phyloP scores from a whole-genome alignment of 2,329 filamentous ascomycete genomes.

The Colletotrichum scovillei region DNA sequence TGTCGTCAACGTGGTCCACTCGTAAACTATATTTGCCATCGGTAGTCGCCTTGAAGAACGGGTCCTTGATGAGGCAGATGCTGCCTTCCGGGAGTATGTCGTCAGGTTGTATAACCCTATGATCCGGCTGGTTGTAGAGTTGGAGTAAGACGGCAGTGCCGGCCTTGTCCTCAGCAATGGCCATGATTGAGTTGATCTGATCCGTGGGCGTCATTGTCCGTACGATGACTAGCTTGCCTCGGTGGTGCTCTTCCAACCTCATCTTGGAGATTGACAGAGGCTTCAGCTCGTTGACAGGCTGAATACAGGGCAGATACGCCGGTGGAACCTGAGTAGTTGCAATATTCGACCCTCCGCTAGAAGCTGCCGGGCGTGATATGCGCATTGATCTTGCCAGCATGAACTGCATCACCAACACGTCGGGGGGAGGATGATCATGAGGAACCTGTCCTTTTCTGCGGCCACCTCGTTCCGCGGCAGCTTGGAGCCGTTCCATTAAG shows the following conservation, averaged over 20 bases:
- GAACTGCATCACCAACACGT: neutral
- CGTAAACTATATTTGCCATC: conserved; percentile 56
- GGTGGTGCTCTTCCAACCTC: conserved; percentile 45
- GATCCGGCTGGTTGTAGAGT: conserved; percentile 55
- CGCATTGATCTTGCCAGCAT: neutral
- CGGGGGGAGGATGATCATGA: neutral
- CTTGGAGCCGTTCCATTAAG: neutral
- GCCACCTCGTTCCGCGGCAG: neutral
- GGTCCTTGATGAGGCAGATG: conserved; percentile 63
- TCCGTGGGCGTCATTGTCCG: conserved; percentile 37
- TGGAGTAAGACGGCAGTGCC: conserved; percentile 49
- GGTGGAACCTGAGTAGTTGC: conserved; percentile 13
- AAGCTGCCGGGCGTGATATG: neutral
- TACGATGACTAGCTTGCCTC: conserved; percentile 37
- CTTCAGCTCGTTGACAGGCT: conserved; percentile 22
- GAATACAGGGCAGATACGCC: conserved; percentile 41
- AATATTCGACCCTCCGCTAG: neutral
- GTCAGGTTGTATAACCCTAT: conserved; percentile 44
- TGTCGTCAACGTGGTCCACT: conserved; percentile 64
- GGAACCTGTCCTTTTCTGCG: neutral
- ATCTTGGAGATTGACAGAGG: conserved; percentile 43
- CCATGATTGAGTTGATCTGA: conserved; percentile 37
- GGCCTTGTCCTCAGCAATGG: conserved; percentile 53
- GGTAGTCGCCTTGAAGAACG: conserved; percentile 57
- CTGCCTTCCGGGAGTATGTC: conserved; percentile 47